Evolutionary conservation across 352 stramenopile species (phyloP).

Genomic region (Globisporangium polare): DNA sequence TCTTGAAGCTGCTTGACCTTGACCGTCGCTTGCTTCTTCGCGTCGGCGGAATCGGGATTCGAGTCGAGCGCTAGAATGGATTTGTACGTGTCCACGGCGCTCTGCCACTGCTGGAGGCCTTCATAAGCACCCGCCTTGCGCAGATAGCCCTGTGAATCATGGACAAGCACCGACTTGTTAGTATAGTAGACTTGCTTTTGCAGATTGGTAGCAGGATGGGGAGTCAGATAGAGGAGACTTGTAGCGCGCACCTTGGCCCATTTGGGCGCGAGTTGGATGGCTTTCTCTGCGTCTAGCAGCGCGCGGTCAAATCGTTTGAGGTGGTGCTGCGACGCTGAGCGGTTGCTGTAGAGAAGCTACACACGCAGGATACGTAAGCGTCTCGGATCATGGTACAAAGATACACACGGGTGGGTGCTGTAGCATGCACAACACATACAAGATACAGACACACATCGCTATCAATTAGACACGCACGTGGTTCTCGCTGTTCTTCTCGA

Average conservation of each 20-base stretch:
- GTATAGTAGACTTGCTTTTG: too few relatives aligned
- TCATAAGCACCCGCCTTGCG: conserved; percentile 85
- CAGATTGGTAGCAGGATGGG: too few relatives aligned
- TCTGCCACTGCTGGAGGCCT: conserved; percentile 40
- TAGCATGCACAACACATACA: neutral
- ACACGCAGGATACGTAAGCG: too few relatives aligned
- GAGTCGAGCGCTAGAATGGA: conserved; percentile 62
- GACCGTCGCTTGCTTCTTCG: conserved; percentile 40
- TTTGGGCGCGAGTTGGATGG: conserved; percentile 70
- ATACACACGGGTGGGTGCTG: neutral
- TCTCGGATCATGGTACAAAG: neutral
- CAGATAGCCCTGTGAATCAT: conserved; percentile 83
- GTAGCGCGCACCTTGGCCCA: conserved; percentile 83
- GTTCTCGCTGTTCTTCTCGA: conserved; percentile 38
- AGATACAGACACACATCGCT: neutral
- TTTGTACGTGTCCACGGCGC: conserved; percentile 78
- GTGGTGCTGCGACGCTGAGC: conserved; percentile 77
- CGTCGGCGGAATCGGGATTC: conserved; percentile 49
- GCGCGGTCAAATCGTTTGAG: conserved; percentile 70
- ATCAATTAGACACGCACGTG: conserved; percentile 31
- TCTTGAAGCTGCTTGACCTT: conserved; percentile 12
- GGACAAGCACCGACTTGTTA: too few relatives aligned
- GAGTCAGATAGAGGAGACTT: neutral
- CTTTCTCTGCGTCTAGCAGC: conserved; percentile 76
- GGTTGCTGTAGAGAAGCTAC: conserved; percentile 82